Base-by-base conservation (phyloP, 345 rosid species). In the Trapa bicornis region DNA sequence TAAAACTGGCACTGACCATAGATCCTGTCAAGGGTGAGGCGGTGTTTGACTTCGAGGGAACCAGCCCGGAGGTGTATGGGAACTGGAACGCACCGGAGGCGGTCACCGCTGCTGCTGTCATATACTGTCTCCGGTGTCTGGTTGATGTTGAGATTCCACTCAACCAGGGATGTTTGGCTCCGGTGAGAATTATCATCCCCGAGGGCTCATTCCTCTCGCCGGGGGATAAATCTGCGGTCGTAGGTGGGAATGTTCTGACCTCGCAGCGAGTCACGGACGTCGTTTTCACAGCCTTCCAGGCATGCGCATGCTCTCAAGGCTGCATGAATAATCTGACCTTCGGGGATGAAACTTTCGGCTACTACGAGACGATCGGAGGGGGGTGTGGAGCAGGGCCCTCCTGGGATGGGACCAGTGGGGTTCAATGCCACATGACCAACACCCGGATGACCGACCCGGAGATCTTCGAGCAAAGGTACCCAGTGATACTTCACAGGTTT, bases 11-110 rank as follows among this genome's bases (percentile, higher is more conserved):
- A 53, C 89, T 94, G 32, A 79, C 87, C 10, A 87, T 91, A 42
- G 86, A 91, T 64, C 67, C 84, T 36, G 72, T 69, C 17, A 87
- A 82, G 80, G 96, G 97, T 65, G 97, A 89, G 79, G 99, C 97
- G 22, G 66, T 58, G 74, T 94, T 94, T 29, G 95, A 94, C 84
- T 94, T 91, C 67, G 78, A 73, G 69, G 96, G 97, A 70, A 91
- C 99, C 37, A 94, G 96, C 78, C 79, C 96, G 1, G 97, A 94
- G 78, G 97, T 91, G 33, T 87, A 81, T 62, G 99, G 96, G 65
- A 94, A 94, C 65, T 94, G 99, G 99, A 94, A 91, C 74, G 96
- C 97, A 14, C 99, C 97, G 1, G 96, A 89, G 77, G 99, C 99
- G 39, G 96, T 94, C 61, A 91, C 97, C 41, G 79, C 91, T 10